phyloP scores from a whole-genome alignment of 768 basidiomycete species.

The Termitomyces sp. region DNA sequence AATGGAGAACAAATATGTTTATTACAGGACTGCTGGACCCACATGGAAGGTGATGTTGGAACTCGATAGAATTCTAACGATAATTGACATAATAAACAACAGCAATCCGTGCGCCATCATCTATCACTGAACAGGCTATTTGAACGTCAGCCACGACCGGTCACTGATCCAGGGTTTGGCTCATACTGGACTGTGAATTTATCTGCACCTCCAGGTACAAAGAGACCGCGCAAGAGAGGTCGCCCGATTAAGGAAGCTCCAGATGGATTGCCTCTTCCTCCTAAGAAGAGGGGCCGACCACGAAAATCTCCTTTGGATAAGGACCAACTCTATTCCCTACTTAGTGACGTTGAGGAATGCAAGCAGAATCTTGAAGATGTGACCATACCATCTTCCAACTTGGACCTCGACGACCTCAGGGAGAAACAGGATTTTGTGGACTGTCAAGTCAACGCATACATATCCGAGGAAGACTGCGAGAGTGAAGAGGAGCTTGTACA shows the following conservation, averaged over 20 bases:
- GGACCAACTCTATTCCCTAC: conserved; percentile 4
- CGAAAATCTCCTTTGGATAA: conserved; percentile 21
- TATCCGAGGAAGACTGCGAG: conserved; percentile 49
- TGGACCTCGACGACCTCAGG: not conserved
- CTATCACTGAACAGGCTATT: conserved; percentile 78
- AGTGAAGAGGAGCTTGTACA: conserved; percentile 62
- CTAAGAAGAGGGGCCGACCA: conserved; percentile 38
- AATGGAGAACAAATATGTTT: conserved; percentile 82
- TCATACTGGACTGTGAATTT: conserved; percentile 92
- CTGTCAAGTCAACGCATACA: conserved; percentile 14
- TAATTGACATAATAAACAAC: conserved; percentile 9
- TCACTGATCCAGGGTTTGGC: conserved; percentile 82
- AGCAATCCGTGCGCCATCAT: conserved; percentile 90
- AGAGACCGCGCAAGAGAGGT: conserved; percentile 78
- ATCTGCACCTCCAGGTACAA: conserved; percentile 78
- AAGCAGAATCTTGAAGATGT: conserved; percentile 3
- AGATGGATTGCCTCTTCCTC: conserved; percentile 15
- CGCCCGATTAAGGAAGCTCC: conserved; percentile 44
- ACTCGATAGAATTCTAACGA: not conserved
- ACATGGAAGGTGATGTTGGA: conserved; percentile 70
- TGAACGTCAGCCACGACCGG: conserved; percentile 76
- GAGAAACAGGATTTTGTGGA: conserved; percentile 14
- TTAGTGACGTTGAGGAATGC: conserved; percentile 17
- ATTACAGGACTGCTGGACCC: conserved; percentile 73
- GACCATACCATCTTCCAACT: not conserved